Percentiles rank a stretch among this genome's conserved stretches.
Conservation (phyloP, 2,329 filamentous ascomycete species). For the Neofusicoccum sp. region DNA sequence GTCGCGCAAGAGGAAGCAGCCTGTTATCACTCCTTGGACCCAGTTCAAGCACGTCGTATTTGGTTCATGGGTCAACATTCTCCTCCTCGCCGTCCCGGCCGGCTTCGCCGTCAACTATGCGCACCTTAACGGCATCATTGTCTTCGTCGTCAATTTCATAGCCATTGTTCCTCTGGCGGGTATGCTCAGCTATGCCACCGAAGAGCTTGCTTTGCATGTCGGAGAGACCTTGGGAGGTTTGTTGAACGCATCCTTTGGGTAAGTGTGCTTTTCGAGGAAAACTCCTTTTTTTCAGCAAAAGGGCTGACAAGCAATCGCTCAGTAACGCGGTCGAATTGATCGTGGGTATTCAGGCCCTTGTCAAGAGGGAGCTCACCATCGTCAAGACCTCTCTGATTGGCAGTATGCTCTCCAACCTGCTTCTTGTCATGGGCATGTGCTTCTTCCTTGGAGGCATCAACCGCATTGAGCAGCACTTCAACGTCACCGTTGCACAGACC, state of each 20-base stretch:
- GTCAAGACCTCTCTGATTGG: conserved; percentile 92
- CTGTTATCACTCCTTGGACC: conserved; percentile 26
- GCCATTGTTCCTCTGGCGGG: conserved; percentile 88
- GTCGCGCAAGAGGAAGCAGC: conserved; percentile 7
- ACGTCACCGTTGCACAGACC: conserved; percentile 87
- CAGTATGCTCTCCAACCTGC: conserved; percentile 85
- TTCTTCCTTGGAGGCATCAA: conserved; percentile 86
- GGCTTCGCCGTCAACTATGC: conserved; percentile 72
- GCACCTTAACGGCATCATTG: conserved; percentile 40
- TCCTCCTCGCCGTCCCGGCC: conserved; percentile 73
- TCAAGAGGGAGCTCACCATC: conserved; percentile 72
- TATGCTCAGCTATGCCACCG: conserved; percentile 83
- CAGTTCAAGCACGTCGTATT: conserved; percentile 74
- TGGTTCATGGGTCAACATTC: conserved; percentile 81
- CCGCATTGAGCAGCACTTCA: conserved; percentile 82
- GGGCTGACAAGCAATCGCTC: conserved; percentile 25
- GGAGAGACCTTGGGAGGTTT: conserved; percentile 87
- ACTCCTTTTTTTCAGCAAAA: not conserved
- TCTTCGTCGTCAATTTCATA: conserved; percentile 90
- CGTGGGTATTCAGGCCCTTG: conserved; percentile 79
- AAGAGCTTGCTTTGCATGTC: conserved; percentile 75
- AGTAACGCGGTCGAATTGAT: conserved; percentile 86
- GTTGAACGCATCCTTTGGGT: conserved; percentile 87
- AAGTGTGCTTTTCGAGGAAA: conserved; percentile 33
- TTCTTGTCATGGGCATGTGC: conserved; percentile 86